Percentiles rank a stretch among this genome's conserved stretches.
phyloP scores from a whole-genome alignment of 371 early-diverging fungal genomes.

The Haplosporangium sp. region DNA sequence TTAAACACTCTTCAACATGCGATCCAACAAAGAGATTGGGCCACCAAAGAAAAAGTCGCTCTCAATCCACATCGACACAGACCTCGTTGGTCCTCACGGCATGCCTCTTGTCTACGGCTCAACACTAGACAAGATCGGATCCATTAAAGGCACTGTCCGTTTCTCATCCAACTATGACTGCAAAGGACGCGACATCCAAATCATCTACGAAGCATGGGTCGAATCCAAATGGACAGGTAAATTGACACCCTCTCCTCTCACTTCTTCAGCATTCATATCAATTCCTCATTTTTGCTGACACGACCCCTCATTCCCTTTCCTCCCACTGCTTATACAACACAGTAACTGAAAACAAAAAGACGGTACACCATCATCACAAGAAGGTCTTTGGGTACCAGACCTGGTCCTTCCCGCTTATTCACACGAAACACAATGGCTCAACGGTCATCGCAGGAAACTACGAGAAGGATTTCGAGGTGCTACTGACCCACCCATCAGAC shows the following conservation, averaged over 20 bases:
- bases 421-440: constrained; percentile 32
- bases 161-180: constrained; percentile 49
- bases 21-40: constrained; percentile 1
- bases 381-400: constrained; percentile 35
- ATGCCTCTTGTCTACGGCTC: constrained; percentile 50
- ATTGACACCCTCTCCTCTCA: neutral
- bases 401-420: constrained; percentile 31
- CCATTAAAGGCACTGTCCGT: constrained; percentile 34
- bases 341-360: constrained; percentile 18
- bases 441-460: constrained; percentile 31
- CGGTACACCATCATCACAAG: constrained; percentile 14
- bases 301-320: too few relatives aligned
- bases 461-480: constrained; percentile 28
- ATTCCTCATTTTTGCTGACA: too few relatives aligned
- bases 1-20: constrained; percentile 9
- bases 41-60: constrained; percentile 36
- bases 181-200: constrained; percentile 47
- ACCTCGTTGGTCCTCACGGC: constrained; percentile 29
- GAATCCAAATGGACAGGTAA: constrained; percentile 32
- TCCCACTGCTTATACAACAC: neutral
- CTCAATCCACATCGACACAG: constrained; percentile 37
- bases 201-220: constrained; percentile 50
- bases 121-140: constrained; percentile 15
- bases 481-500: constrained; percentile 4
- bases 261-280: neutral